A percentile compares a stretch with the other conserved stretches of the same genome.
These are phyloP conservation scores for Penicillium occitanis DNA, from an alignment of 2,329 filamentous ascomycete genomes.

Conservation along the genomic window DNA sequence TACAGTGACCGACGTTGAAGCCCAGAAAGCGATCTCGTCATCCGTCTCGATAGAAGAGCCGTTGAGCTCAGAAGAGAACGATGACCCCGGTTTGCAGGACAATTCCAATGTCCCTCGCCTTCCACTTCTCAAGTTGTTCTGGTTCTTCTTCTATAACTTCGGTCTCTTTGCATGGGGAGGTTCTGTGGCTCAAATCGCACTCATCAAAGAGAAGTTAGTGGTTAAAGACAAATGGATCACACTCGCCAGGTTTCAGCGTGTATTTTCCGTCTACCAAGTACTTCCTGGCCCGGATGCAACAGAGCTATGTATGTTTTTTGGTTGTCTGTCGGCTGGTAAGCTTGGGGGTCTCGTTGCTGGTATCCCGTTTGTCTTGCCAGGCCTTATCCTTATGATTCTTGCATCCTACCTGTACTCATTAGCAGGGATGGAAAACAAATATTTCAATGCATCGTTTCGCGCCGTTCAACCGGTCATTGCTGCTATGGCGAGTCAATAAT, in stretches of 20 bases:
- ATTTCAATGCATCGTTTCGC: conserved; percentile 34
- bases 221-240: conserved; percentile 39
- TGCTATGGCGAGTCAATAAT: conserved; percentile 34
- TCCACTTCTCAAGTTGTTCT: conserved; percentile 33
- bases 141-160: conserved; percentile 41
- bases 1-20: not conserved
- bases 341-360: conserved; percentile 34
- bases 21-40: not conserved
- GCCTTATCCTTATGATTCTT: conserved; percentile 33
- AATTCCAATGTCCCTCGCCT: conserved; percentile 35
- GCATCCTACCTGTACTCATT: conserved; percentile 34
- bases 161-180: conserved; percentile 39
- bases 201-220: conserved; percentile 38
- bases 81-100: conserved; percentile 19
- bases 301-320: conserved; percentile 40
- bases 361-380: conserved; percentile 34
- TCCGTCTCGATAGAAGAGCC: not conserved
- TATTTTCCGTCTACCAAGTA: conserved; percentile 40
- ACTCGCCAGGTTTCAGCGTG: conserved; percentile 35
- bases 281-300: conserved; percentile 38
- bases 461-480: conserved; percentile 35
- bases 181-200: conserved; percentile 37
- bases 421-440: conserved; percentile 33
- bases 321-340: conserved; percentile 36
- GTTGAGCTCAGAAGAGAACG: not conserved